Evolutionary conservation across 352 stramenopile genomes (phyloP).

Genomic region (Phytopythium mirpurense): DNA sequence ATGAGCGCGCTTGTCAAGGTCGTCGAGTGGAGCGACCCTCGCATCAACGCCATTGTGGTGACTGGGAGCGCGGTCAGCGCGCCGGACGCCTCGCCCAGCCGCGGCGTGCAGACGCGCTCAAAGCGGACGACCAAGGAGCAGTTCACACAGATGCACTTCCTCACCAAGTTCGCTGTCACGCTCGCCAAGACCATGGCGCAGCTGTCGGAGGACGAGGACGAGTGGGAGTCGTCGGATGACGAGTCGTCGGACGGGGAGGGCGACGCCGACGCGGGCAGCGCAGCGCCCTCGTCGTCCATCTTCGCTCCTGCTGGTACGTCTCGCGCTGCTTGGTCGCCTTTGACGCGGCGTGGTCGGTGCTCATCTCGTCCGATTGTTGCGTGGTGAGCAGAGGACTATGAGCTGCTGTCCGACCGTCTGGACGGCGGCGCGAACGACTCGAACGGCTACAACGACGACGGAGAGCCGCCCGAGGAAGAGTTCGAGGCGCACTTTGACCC

Average conservation of each 20-base stretch:
- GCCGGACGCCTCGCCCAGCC: constrained; percentile 5
- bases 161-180: constrained; percentile 72
- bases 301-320: constrained; percentile 68
- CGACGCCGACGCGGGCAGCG: constrained; percentile 9
- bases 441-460: constrained; percentile 21
- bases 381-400: constrained; percentile 45
- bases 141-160: constrained; percentile 64
- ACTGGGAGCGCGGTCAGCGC: constrained; percentile 40
- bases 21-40: constrained; percentile 67
- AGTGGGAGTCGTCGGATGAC: constrained; percentile 69
- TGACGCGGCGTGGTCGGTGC: neutral
- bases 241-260: constrained; percentile 65
- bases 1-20: constrained; percentile 71
- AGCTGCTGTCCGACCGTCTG: constrained; percentile 64
- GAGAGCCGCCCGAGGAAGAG: constrained; percentile 61
- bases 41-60: constrained; percentile 60
- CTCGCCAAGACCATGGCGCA: constrained; percentile 67
- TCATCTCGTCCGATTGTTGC: constrained; percentile 1
- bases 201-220: constrained; percentile 70
- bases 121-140: constrained; percentile 41
- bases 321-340: neutral
- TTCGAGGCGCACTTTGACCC: constrained; percentile 80
- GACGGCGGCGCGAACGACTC: constrained; percentile 23
- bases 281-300: constrained; percentile 31
- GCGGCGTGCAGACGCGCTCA: constrained; percentile 51